A percentile compares a stretch with the other conserved stretches of the same genome.
These are phyloP conservation scores for Myrica gale DNA, from an alignment of 306 rosid species.

Conservation along the genomic window DNA sequence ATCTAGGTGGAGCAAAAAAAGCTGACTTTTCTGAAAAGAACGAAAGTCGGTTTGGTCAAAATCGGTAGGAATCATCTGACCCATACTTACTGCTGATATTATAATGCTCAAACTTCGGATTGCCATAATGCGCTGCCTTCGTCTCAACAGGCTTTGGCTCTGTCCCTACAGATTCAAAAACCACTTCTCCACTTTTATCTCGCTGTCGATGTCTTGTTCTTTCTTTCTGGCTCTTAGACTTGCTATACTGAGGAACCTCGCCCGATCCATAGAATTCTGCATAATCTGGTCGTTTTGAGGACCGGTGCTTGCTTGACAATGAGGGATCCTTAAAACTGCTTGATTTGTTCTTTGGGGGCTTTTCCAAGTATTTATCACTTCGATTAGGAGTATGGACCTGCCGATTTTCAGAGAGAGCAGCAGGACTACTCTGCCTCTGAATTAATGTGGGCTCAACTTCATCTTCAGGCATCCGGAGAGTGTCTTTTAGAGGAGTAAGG, in stretches of 20 bases:
- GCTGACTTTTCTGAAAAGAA: slow-evolving; percentile 6
- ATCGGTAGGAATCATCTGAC: slow-evolving; percentile 49
- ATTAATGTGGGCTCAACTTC: slow-evolving; percentile 38
- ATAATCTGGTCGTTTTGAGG: slow-evolving; percentile 66
- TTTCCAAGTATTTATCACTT: slow-evolving; percentile 61
- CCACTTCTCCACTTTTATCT: slow-evolving; percentile 74
- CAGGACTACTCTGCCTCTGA: slow-evolving; percentile 46
- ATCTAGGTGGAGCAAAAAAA: slow-evolving; percentile 36
- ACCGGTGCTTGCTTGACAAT: slow-evolving; percentile 66
- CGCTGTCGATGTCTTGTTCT: slow-evolving; percentile 78
- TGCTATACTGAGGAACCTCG: slow-evolving; percentile 57
- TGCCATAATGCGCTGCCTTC: slow-evolving; percentile 49
- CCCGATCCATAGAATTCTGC: slow-evolving; percentile 74
- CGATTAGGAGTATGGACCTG: slow-evolving; percentile 50
- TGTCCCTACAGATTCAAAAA: slow-evolving; percentile 43
- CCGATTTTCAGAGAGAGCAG: slow-evolving; percentile 52
- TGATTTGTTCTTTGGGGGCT: slow-evolving; percentile 73
- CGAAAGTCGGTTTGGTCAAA: slow-evolving; percentile 30
- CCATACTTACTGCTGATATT: slow-evolving; percentile 66
- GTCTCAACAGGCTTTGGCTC: slow-evolving; percentile 54
- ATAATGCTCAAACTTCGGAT: slow-evolving; percentile 63
- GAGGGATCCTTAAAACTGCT: slow-evolving; percentile 82
- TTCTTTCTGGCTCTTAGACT: slow-evolving; percentile 84
- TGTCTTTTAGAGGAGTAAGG: slow-evolving; percentile 69
- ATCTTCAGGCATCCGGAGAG: slow-evolving; percentile 82